Evolutionary conservation across 1,284 basidiomycete species (phyloP), one percentile per base, ranked within the genome.

Genomic region (Sanghuangporus weigelae): DNA sequence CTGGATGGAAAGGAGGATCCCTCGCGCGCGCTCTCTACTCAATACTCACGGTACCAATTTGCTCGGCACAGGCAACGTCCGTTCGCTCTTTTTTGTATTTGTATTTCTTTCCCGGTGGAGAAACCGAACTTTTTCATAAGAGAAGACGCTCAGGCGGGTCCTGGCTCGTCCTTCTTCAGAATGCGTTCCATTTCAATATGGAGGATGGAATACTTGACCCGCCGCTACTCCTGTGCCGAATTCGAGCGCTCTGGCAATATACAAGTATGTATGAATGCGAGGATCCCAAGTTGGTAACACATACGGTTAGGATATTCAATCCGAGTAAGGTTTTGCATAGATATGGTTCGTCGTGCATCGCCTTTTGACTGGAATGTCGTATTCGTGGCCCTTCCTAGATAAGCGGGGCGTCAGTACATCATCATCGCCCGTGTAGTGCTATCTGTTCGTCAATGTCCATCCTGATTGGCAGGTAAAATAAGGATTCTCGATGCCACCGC

Each of bases 371-470:
- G 53, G 31, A 54, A 31, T 31, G 53, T 4, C 53, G 5, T 4
- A 38, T 19, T 54, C 31, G 10, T 36, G 31, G 31, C 2, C 50
- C 21, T 51, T 23, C n/a, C n/a, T 31, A 26, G 8, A 14, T 10
- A n/a, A 39, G 39, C 56, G 39, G 40, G 10, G 40, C 56, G 39
- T 42, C 56, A 23, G 19, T 42, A 14, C 1, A 51, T 26, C 50
- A 57, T 44, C 56, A 57, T 44, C 56, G 56, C 39, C 39, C 44
- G 16, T 57, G 38, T 59, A 57, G 48, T 2, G 44, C 60, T 19
- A 59, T 42, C 44, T 50, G 60, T 48, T 44, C 26, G 12, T 23
- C 35, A 14, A 12, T 14, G n/a, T 11, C n/a, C 44, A 14, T 56
- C 26, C 56, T 42, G 11, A 57, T 48, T 44, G 38, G 56, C n/a